Evolutionary conservation across 164 flowering plant genomes (phyloP), one percentile per base, ranked within the genome.

Genomic region (Liquidambar formosana): DNA sequence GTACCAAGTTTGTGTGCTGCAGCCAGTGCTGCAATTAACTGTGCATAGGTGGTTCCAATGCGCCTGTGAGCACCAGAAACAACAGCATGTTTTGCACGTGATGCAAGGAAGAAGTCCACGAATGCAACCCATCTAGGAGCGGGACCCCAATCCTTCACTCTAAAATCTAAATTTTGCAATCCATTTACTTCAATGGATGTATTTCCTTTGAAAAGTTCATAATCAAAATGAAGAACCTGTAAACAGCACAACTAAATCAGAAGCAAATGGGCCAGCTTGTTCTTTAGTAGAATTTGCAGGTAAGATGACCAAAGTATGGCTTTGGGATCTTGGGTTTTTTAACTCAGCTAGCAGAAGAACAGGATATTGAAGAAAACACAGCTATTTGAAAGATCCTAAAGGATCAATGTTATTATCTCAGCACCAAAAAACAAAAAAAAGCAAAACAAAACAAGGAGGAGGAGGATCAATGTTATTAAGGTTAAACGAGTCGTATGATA

Each of bases 121-220:
- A 96, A 93, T 54, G 98, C 96, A 70, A 93, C 99, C 99, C 99
- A 96, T 83, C 99, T 85, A 1, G 98, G 99, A 25, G 96, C 92
- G n/a, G 99, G 98, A 0, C 98, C 99, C 99, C 99, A 96, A 73
- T 96, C 99, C 76, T 85, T 93, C 38, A 64, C 83, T 80, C 98
- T 85, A 66, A 93, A 93, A 13, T 78, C 82, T 44, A 80, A 44
- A 58, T 25, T 70, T 9, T 69, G 75, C 64, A 70, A 76, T 54
- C 64, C 59, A 59, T 68, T 71, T 53, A 15, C 57, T 22, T 41
- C 61, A 28, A 53, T 75, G 33, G 94, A 83, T 47, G 89, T 78
- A 74, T 82, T 90, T 66, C 96, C 92, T 68, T 74, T 75, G 77
- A 82, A 93, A 63, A 16, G 64, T 64, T 84, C 71, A 77, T 92